These are phyloP conservation scores for Blechomonas ayalai DNA, from an alignment of 208 protist species.

Conservation along the genomic window DNA sequence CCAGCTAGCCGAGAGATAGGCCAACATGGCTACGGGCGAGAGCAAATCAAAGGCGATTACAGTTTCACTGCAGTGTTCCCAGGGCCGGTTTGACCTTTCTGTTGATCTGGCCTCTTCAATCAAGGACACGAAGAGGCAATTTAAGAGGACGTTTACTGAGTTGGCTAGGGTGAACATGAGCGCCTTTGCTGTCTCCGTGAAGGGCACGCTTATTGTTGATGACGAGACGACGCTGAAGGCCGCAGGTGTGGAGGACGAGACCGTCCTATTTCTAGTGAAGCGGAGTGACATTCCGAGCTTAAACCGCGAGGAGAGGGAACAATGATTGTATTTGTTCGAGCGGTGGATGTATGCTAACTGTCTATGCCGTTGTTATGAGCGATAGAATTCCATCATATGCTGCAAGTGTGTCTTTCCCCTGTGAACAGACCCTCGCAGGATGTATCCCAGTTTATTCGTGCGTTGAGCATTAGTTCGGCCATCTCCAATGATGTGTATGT, in stretches of 20 bases:
- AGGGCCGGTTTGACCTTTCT: constrained; percentile 39
- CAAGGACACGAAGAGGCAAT: constrained; percentile 24
- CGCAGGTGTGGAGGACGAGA: constrained; percentile 11
- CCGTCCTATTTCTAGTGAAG: constrained; percentile 37
- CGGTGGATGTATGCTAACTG: no score
- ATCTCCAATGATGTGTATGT: no score
- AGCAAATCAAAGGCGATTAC: constrained; percentile 12
- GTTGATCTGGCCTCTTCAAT: constrained; percentile 27
- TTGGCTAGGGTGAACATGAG: constrained; percentile 49
- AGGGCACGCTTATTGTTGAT: constrained; percentile 30
- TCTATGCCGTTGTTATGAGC: no score
- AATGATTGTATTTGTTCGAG: constrained; percentile 4
- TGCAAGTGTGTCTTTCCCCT: no score
- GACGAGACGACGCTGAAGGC: constrained; percentile 23
- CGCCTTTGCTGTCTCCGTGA: constrained; percentile 31
- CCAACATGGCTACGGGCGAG: no score
- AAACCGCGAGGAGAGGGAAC: constrained; percentile 13
- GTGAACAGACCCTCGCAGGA: no score
- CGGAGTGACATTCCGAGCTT: constrained; percentile 17
- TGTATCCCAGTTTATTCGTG: no score
- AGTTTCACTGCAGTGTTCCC: constrained; percentile 49
- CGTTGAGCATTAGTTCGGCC: no score
- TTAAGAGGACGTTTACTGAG: constrained; percentile 12
- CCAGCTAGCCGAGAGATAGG: no score
- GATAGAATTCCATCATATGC: no score